Evolutionary conservation across 108 stramenopile species (phyloP).

Genomic region (Epithemia pelagica): DNA sequence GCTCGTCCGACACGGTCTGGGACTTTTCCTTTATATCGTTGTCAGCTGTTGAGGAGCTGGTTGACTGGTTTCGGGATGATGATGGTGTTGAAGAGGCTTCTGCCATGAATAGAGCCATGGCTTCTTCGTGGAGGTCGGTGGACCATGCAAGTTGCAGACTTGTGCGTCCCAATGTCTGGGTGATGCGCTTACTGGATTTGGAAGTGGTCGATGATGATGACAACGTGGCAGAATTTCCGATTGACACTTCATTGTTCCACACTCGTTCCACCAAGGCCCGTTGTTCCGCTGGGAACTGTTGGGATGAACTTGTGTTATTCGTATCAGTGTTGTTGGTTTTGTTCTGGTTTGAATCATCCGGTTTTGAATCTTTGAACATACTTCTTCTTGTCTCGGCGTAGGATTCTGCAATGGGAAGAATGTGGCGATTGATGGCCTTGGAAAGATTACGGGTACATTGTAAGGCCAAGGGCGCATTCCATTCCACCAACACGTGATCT

Average conservation of each 20-base stretch:
- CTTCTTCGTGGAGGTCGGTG: not conserved
- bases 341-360: too few species aligned
- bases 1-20: not conserved
- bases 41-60: not conserved
- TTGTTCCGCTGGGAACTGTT: too few species aligned
- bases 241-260: not conserved
- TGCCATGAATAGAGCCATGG: not conserved
- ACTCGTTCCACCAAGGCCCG: not conserved
- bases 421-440: conserved; percentile 1
- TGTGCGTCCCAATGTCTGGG: not conserved
- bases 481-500: not conserved
- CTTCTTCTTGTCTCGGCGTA: too few species aligned
- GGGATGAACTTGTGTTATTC: not conserved
- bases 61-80: not conserved
- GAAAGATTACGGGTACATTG: not conserved
- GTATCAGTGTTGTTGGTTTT: not conserved
- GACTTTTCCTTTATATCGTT: not conserved
- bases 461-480: not conserved
- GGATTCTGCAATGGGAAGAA: not conserved
- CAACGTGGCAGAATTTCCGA: not conserved
- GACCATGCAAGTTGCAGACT: not conserved
- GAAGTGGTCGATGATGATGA: not conserved
- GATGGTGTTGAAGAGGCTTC: not conserved
- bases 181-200: not conserved
- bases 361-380: too few species aligned